Evolutionary conservation across 108 stramenopile genomes (phyloP).

Genomic region (Craspedostauros australis): DNA sequence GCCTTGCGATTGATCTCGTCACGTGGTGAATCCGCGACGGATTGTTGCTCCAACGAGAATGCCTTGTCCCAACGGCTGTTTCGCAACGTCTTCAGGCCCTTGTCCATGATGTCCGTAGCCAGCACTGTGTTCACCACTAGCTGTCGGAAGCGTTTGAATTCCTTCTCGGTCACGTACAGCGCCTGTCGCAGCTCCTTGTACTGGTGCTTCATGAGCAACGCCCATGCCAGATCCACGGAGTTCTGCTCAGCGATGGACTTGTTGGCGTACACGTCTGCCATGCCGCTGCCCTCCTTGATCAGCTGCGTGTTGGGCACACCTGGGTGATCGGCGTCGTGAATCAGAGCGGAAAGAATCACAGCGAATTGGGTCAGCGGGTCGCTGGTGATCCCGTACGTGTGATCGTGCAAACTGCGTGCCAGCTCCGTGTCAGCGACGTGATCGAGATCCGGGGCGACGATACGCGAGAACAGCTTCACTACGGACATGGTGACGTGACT

Average conservation of each 20-base stretch:
- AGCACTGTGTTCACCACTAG: constrained; percentile 20
- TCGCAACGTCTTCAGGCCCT: constrained; percentile 1
- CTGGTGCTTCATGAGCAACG: constrained; percentile 19
- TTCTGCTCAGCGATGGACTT: constrained; percentile 24
- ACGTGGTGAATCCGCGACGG: neutral
- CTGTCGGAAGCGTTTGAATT: constrained; percentile 11
- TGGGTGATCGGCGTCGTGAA: constrained; percentile 22
- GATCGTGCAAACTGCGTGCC: too few relatives aligned
- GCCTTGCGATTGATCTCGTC: constrained; percentile 12
- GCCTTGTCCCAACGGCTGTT: constrained; percentile 26
- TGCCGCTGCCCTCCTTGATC: constrained; percentile 8
- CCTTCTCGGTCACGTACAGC: constrained; percentile 11
- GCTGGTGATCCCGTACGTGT: constrained; percentile 9
- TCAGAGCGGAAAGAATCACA: constrained; percentile 24
- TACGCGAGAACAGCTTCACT: neutral
- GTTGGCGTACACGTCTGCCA: constrained; percentile 13
- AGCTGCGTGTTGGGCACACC: constrained; percentile 19
- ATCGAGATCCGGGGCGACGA: neutral
- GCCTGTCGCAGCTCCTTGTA: constrained; percentile 8
- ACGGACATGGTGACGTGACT: constrained; percentile 8
- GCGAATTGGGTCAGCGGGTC: constrained; percentile 32
- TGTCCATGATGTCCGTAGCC: constrained; percentile 19
- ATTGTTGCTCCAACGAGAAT: too few relatives aligned
- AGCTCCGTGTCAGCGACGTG: too few relatives aligned
- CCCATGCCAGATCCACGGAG: constrained; percentile 20